Conservation (phyloP, 768 basidiomycete genomes). For the Russula sp. region DNA sequence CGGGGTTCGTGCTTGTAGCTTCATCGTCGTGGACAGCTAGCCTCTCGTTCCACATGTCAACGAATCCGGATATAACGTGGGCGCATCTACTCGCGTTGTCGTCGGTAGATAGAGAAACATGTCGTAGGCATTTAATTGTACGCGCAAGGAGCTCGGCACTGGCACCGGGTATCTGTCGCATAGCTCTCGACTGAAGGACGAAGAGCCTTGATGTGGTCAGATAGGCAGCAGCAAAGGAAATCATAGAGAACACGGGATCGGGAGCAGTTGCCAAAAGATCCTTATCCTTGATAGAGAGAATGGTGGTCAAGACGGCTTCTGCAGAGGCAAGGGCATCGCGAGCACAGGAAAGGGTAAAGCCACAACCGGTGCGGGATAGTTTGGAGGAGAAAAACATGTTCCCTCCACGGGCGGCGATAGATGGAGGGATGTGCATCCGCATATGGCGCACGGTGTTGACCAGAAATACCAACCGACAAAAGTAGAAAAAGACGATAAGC, state of each 20-base stretch:
- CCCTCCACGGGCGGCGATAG: not conserved
- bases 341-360: conserved; percentile 32
- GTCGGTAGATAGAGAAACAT: conserved; percentile 11
- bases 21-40: not conserved
- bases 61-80: conserved; percentile 11
- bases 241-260: conserved; percentile 36
- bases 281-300: conserved; percentile 31
- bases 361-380: conserved; percentile 7
- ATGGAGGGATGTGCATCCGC: conserved; percentile 17
- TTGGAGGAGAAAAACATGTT: conserved; percentile 6
- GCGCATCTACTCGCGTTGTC: conserved; percentile 20
- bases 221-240: conserved; percentile 38
- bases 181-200: conserved; percentile 7
- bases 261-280: conserved; percentile 35
- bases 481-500: conserved; percentile 35
- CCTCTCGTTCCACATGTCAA: conserved; percentile 16
- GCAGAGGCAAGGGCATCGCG: conserved; percentile 33
- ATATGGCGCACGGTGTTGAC: conserved; percentile 31
- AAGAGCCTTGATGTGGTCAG: conserved; percentile 37
- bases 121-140: conserved; percentile 7
- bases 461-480: conserved; percentile 34
- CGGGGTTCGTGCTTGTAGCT: not conserved
- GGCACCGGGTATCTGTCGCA: conserved; percentile 10
- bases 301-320: conserved; percentile 32
- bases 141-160: conserved; percentile 18